Evolutionary conservation across 1,284 basidiomycete species (phyloP), one percentile per base, ranked within the genome.

Genomic region (Trametes pubescens): DNA sequence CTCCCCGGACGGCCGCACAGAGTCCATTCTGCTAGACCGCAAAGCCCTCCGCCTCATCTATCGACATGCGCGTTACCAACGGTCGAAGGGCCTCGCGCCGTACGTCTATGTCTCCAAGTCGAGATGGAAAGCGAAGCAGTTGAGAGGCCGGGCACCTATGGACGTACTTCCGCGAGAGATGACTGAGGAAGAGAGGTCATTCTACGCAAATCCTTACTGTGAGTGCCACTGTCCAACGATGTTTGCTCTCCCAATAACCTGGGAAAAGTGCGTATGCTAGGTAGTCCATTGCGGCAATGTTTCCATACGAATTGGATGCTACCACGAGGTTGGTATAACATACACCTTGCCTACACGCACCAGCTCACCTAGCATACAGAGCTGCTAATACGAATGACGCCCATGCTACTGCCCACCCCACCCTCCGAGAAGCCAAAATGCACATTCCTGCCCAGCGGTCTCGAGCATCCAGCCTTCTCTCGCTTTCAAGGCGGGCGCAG

Each of bases 181-280:
- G 91, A 81, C 83, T 0, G 69, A 73, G 44, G 77, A 86, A 66
- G 91, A 93, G 76, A 79, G 84, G 69, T 73, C 76, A 38, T 90
- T 88, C 84, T 89, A 84, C 84, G 83, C 90, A 6, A 90, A 84
- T 71, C 91, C 91, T 54, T 93, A 92, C 74, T 78, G 91, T 93
- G 77, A 69, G 88, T 72, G 21, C 35, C 13, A 21, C 37, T n/a
- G n/a, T 3, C 13, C 18, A 22, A 7, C 9, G 1, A 14, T 9
- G 37, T 8, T 3, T 7, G 3, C 1, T n/a, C 10, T 13, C 2
- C 2, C 14, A 3, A 26, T 66, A 13, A 64, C 29, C n/a, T 7
- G 9, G 21, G 0, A 13, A 26, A 6, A 51, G 91, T 93, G 37
- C 82, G 91, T 62, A 92, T 93, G 87, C 74, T 93, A 5, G 78